A percentile compares a stretch with the other conserved stretches of the same genome.
These are phyloP conservation scores for Aspergillus novoparasiticus DNA, from an alignment of 2,329 filamentous ascomycete genomes.

Conservation along the genomic window DNA sequence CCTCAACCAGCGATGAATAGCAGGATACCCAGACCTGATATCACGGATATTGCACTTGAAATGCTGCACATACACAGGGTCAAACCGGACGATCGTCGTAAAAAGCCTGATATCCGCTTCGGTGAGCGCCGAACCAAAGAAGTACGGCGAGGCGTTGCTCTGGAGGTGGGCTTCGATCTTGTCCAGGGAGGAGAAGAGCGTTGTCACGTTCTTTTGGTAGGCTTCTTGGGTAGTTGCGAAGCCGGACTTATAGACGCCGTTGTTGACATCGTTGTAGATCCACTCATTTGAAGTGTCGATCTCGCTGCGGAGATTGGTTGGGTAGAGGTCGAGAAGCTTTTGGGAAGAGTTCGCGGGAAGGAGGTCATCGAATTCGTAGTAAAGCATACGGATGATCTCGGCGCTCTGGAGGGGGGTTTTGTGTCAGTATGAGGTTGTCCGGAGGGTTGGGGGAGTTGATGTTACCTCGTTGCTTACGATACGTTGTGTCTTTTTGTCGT, in stretches of 20 bases:
- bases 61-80: conserved; percentile 79
- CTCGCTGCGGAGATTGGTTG: conserved; percentile 60
- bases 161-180: conserved; percentile 71
- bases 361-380: conserved; percentile 75
- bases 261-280: conserved; percentile 69
- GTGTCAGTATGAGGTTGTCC: neutral
- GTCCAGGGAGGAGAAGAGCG: conserved; percentile 77
- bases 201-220: conserved; percentile 73
- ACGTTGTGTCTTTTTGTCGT: conserved; percentile 66
- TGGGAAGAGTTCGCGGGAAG: conserved; percentile 57
- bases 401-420: conserved; percentile 51
- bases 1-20: conserved; percentile 78
- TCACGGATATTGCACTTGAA: conserved; percentile 83
- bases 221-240: conserved; percentile 83
- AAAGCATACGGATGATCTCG: conserved; percentile 91
- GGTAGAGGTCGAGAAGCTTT: conserved; percentile 67
- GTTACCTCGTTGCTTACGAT: conserved; percentile 86
- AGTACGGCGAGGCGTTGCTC: conserved; percentile 58
- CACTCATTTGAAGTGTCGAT: conserved; percentile 81
- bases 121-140: conserved; percentile 74
- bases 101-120: conserved; percentile 80
- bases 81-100: conserved; percentile 73
- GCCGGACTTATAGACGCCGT: conserved; percentile 62
- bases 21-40: conserved; percentile 80
- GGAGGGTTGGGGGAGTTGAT: neutral